phyloP scores from a whole-genome alignment of 2,329 filamentous ascomycete genomes.

The Claviceps capensis region DNA sequence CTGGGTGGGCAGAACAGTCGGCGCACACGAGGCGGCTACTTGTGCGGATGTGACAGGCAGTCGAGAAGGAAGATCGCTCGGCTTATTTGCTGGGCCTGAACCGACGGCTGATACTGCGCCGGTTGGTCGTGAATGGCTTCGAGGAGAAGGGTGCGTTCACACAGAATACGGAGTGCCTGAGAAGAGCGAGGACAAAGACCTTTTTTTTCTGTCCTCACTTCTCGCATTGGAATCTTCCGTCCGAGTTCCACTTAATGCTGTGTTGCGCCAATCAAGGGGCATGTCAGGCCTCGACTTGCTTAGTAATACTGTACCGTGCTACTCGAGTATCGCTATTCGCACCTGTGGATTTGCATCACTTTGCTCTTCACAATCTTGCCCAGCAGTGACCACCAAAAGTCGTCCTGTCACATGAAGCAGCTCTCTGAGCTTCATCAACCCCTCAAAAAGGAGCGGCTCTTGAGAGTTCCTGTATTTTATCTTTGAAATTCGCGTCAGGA shows the following conservation, averaged over 20 bases:
- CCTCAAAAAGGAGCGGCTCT: too few species aligned
- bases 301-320: background rate
- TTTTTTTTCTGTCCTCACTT: background rate
- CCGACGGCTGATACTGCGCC: conserved; percentile 1
- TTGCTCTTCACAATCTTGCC: too few species aligned
- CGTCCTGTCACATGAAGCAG: too few species aligned
- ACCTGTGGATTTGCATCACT: too few species aligned
- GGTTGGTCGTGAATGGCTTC: background rate
- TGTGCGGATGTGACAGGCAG: background rate
- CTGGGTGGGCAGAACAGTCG: background rate
- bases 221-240: background rate
- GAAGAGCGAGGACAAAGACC: background rate
- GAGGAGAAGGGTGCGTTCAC: background rate
- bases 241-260: background rate
- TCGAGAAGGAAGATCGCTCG: background rate
- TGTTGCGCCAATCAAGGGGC: background rate
- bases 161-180: background rate
- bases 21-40: background rate
- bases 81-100: background rate
- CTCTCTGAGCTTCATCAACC: too few species aligned
- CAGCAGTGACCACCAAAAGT: too few species aligned
- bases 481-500: too few species aligned
- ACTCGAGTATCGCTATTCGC: too few species aligned
- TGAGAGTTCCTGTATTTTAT: too few species aligned
- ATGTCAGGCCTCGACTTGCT: background rate